Evolutionary conservation across 805 yeast genomes (phyloP), one percentile per base, ranked within the genome.

Genomic region (Kodamaea lidongshanica): DNA sequence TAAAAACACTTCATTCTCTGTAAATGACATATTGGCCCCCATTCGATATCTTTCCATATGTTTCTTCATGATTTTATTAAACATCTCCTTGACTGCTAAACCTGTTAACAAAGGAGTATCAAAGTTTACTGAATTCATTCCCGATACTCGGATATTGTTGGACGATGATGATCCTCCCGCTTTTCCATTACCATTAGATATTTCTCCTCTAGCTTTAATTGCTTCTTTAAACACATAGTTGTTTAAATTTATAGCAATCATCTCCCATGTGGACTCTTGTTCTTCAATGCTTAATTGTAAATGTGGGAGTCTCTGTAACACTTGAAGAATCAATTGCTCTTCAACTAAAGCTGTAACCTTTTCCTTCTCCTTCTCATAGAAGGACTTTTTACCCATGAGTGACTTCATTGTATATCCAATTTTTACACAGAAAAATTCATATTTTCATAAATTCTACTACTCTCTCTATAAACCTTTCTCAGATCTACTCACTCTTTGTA

Each of bases 231-330:
- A 48, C 12, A 43, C 43, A 19, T 34, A 25, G 19, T 39, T 48
- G 34, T 46, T 54, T 13, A 58, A 35, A 24, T 52, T 52, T 15
- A 56, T 56, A n/a, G 64, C 63, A 11, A 58, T 40, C 3, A 52
- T 36, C 39, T 56, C 64, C 64, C 64, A 58, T 1, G 42, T 30
- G 33, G 54, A 54, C 18, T 54, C 55, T 29, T 43, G 45, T 21
- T 45, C 46, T 11, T 29, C 35, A 9, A 17, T 23, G 1, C 47
- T 52, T 8, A 42, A 16, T 38, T 58, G 64, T 10, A 56, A 38
- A 39, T 58, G 63, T 6, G 64, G 64, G 15, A 58, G 41, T 16
- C 48, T 37, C 25, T 40, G 45, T 9, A 58, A 34, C 1, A 56
- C 59, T 15, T 43, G 35, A 25, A 53, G 55, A 6, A 58, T 35